Evolutionary conservation across 805 yeast species (phyloP).

Genomic region (Pichia gijzeniarum): DNA sequence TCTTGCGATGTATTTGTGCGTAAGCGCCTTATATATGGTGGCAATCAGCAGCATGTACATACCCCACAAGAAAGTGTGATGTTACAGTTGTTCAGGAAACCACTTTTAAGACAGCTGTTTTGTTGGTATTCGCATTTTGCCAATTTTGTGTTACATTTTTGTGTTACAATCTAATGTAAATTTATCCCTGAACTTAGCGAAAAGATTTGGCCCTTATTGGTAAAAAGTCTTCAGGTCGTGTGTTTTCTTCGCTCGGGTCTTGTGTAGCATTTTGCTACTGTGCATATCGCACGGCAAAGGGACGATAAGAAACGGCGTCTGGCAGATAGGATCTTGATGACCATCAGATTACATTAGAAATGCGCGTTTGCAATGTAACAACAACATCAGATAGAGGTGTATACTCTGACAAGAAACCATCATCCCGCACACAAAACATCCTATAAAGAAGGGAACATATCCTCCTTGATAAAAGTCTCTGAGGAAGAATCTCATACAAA

Average conservation of each 20-base stretch:
- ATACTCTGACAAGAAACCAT: not conserved
- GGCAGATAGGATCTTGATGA: not conserved
- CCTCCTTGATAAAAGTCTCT: not conserved
- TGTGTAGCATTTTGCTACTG: not conserved
- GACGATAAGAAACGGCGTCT: not conserved
- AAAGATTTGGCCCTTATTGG: not conserved
- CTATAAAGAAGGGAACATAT: not conserved
- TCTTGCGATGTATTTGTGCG: too few relatives aligned
- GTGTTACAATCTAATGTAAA: not conserved
- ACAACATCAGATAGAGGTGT: not conserved
- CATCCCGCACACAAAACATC: not conserved
- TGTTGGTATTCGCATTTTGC: too few relatives aligned
- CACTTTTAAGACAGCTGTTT: too few relatives aligned
- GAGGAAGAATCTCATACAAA: not conserved
- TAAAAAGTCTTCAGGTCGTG: too few relatives aligned
- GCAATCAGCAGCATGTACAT: too few relatives aligned
- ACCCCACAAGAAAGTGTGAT: too few relatives aligned
- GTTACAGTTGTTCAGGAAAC: too few relatives aligned
- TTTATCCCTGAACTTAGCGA: not conserved
- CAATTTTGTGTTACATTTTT: too few relatives aligned
- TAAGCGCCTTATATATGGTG: too few relatives aligned
- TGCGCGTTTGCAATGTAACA: not conserved
- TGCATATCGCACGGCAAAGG: not conserved
- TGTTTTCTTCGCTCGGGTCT: not conserved
- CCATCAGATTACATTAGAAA: not conserved